Evolutionary conservation across 2,329 filamentous ascomycete species (phyloP), one percentile per base, ranked within the genome.

Genomic region (Paramyrothecium roridum): DNA sequence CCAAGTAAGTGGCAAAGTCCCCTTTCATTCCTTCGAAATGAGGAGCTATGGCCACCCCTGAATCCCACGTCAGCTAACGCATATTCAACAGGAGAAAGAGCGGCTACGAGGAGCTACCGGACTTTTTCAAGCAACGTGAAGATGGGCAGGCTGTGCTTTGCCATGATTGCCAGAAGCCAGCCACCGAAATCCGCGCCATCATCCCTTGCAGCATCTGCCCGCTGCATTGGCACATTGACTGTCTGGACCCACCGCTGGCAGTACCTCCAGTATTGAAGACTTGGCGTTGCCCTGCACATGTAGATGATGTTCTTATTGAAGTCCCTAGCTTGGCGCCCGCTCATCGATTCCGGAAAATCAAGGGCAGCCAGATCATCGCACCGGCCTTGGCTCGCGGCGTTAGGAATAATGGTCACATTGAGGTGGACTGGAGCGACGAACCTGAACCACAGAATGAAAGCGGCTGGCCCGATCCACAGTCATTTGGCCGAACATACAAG

Each of bases 171-270:
- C 82, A 89, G 60, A 80, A 81, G 64, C 81, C 87, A 26, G 83
- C 87, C 48, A 76, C 82, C 20, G 72, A 76, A 59, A 63, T 69
- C 40, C 85, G 89, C 23, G 84, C 88, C 61, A 92, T 98, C 64
- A 88, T 97, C 62, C 86, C 89, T 48, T 99, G 93, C 76, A 92
- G 92, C 71, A 84, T 82, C 65, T 99, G 93, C 73, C 80, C 84
- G 13, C 81, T 91, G 34, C 82, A 87, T 67, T 99, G 93, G 89
- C 95, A 99, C 75, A 79, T 96, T 52, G 93, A 98, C 72, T 99
- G 95, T 73, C 77, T 96, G 17, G 87, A 96, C 67, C 90, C 91
- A 26, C 93, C 93, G 34, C 76, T 93, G 66, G 86, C 92, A 34
- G 85, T 89, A 54, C 89, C 91, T 43, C 93, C 93, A 12, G 81